Conservation (phyloP, 257 asterid species). For the Solanum pennellii region DNA sequence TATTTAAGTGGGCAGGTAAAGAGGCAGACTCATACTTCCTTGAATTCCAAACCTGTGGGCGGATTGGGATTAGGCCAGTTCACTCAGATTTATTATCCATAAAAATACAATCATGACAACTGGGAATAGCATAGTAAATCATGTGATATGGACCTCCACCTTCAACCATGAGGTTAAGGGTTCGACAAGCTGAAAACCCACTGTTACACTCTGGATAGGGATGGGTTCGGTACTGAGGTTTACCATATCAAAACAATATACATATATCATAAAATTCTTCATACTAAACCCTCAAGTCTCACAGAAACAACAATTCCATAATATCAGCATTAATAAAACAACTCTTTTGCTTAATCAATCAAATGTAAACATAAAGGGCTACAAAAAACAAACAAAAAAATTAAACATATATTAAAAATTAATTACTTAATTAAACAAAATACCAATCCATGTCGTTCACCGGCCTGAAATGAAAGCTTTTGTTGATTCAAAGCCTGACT, state of each 20-base stretch:
- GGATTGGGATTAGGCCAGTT: background rate
- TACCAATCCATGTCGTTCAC: conserved; percentile 14
- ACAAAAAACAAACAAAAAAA: background rate
- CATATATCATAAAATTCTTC: background rate
- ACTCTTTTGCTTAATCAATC: background rate
- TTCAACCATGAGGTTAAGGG: background rate
- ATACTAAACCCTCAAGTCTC: background rate
- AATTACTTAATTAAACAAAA: background rate
- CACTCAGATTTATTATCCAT: background rate
- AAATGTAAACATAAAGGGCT: background rate
- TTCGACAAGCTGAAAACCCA: background rate
- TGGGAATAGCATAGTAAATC: background rate
- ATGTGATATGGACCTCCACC: background rate
- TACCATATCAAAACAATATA: background rate
- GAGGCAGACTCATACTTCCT: background rate
- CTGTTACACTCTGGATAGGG: background rate
- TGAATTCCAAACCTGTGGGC: background rate
- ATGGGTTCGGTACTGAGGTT: background rate
- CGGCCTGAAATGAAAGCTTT: conserved; percentile 10
- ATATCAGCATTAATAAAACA: background rate
- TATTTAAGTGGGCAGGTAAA: background rate
- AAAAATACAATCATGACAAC: background rate
- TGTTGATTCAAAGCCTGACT: conserved; percentile 13
- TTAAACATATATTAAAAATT: background rate
- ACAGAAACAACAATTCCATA: background rate